Evolutionary conservation across 257 asterid genomes (phyloP).

Genomic region (Fraxinus americana): DNA sequence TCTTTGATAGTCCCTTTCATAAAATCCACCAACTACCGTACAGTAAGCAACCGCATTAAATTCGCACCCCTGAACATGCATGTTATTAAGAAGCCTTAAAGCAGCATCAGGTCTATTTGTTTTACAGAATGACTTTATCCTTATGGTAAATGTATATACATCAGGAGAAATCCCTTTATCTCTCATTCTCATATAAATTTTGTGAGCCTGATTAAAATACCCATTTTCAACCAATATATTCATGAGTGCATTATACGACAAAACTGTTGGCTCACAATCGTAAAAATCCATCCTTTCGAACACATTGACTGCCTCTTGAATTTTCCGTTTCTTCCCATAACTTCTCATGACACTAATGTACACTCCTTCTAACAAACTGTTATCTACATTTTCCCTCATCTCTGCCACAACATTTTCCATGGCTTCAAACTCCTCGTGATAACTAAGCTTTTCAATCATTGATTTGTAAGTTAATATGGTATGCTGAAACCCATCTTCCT

Average conservation of each 20-base stretch:
- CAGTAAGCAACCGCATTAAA: slow-evolving; percentile 76
- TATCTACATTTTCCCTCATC: slow-evolving; percentile 60
- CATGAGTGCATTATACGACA: slow-evolving; percentile 75
- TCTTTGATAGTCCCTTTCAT: slow-evolving; percentile 43
- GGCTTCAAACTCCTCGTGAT: slow-evolving; percentile 68
- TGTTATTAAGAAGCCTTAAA: slow-evolving; percentile 81
- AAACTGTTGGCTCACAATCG: slow-evolving; percentile 69
- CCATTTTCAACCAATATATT: slow-evolving; percentile 79
- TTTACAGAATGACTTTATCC: slow-evolving; percentile 87
- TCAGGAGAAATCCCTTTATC: slow-evolving; percentile 74
- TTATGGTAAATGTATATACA: slow-evolving; percentile 75
- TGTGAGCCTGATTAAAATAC: slow-evolving; percentile 78
- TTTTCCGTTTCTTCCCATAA: slow-evolving; percentile 70
- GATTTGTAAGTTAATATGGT: slow-evolving; percentile 66
- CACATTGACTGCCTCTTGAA: slow-evolving; percentile 79
- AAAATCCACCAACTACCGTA: slow-evolving; percentile 78
- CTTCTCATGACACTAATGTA: slow-evolving; percentile 69
- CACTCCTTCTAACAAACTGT: slow-evolving; percentile 66
- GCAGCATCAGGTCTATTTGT: slow-evolving; percentile 79
- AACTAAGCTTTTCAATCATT: slow-evolving; percentile 80
- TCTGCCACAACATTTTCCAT: slow-evolving; percentile 72
- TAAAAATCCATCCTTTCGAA: slow-evolving; percentile 94
- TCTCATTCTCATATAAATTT: slow-evolving; percentile 81
- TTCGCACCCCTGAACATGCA: slow-evolving; percentile 75
- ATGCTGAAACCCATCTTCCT: slow-evolving; percentile 73